These are phyloP conservation scores for Cryphonectria radicalis DNA, from an alignment of 2,329 filamentous ascomycete species.

Conservation along the genomic window DNA sequence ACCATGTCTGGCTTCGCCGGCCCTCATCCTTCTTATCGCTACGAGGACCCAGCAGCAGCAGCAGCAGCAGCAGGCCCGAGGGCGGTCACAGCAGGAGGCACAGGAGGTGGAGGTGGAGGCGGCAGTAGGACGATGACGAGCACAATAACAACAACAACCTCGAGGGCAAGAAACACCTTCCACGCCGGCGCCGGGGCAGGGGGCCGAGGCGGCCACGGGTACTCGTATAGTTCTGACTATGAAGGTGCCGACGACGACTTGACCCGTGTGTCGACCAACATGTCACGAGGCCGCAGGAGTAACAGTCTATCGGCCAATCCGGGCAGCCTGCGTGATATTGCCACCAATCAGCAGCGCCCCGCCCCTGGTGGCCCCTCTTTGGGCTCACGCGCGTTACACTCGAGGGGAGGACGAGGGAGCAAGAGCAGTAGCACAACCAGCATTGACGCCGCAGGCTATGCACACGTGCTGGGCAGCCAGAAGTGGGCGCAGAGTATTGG, in stretches of 20 bases:
- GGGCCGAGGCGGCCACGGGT: conserved; percentile 44
- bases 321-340: conserved; percentile 57
- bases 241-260: conserved; percentile 57
- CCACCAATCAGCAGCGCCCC: conserved; percentile 42
- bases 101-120: conserved; percentile 34
- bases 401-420: conserved; percentile 66
- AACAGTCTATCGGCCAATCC: conserved; percentile 67
- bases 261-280: conserved; percentile 56
- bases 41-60: conserved; percentile 36
- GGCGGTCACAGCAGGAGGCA: conserved; percentile 26
- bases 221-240: conserved; percentile 66
- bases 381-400: conserved; percentile 49
- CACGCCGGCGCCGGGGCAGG: conserved; percentile 21
- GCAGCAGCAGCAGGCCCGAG: neutral
- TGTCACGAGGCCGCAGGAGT: conserved; percentile 68
- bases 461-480: conserved; percentile 60
- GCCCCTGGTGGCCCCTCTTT: conserved; percentile 43
- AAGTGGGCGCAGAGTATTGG: conserved; percentile 59
- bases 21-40: conserved; percentile 30
- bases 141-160: conserved; percentile 27
- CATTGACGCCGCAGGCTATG: conserved; percentile 63
- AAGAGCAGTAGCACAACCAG: conserved; percentile 74
- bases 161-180: conserved; percentile 32
- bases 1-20: conserved; percentile 34
- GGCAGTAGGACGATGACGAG: conserved; percentile 36